Evolutionary conservation across 129 eudicot genomes (phyloP).

Genomic region (Artemisia annua): DNA sequence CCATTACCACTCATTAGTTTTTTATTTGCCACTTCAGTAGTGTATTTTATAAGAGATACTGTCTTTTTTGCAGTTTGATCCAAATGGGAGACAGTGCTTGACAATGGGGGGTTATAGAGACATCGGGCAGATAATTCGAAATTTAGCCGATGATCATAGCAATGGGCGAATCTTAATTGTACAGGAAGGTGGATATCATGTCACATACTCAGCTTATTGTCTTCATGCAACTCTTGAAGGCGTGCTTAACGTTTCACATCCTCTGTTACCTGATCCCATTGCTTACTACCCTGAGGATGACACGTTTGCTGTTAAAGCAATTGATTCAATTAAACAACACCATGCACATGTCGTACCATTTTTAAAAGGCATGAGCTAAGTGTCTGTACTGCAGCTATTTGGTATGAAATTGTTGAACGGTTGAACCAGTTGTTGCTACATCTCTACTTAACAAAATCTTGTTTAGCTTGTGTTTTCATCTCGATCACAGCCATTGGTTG

Average conservation of each 20-base stretch:
- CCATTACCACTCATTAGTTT: too few relatives aligned
- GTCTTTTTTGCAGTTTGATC: slow-evolving; percentile 66
- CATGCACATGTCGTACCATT: slow-evolving; percentile 49
- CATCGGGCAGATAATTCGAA: slow-evolving; percentile 55
- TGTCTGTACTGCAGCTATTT: background rate
- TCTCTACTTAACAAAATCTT: background rate
- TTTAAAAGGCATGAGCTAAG: slow-evolving; percentile 25
- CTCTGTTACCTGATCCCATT: slow-evolving; percentile 70
- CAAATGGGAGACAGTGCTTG: slow-evolving; percentile 95
- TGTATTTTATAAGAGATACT: background rate
- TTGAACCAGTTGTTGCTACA: background rate
- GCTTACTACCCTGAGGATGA: slow-evolving; percentile 93
- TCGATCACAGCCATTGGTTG: too few relatives aligned
- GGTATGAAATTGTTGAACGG: background rate
- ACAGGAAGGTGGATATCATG: slow-evolving; percentile 98
- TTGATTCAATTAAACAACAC: slow-evolving; percentile 53
- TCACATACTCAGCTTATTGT: slow-evolving; percentile 95
- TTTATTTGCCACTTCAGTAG: background rate
- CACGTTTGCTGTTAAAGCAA: slow-evolving; percentile 39
- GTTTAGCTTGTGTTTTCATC: background rate
- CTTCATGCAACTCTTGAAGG: slow-evolving; percentile 98
- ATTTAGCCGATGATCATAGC: slow-evolving; percentile 60
- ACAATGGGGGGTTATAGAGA: slow-evolving; percentile 90
- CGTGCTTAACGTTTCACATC: slow-evolving; percentile 61
- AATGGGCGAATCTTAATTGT: slow-evolving; percentile 72